A percentile compares a stretch with the other conserved stretches of the same genome.
These are phyloP conservation scores for Capsicum baccatum DNA, from an alignment of 257 asterid genomes.

Conservation along the genomic window DNA sequence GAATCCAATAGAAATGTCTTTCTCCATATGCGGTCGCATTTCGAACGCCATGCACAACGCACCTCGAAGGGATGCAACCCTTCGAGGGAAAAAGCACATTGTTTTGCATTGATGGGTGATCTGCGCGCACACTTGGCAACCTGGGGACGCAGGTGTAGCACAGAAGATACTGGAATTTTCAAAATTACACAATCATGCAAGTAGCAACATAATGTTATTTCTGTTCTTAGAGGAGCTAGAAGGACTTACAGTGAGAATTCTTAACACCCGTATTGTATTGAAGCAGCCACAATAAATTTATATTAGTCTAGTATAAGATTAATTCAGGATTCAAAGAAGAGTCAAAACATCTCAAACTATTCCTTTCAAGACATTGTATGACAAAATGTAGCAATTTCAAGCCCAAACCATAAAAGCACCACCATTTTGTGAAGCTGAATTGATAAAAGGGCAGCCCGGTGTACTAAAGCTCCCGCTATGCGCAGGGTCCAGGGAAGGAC, in stretches of 20 bases:
- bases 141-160: too few relatives aligned
- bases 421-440: not conserved
- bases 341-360: not conserved
- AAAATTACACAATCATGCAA: not conserved
- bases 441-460: not conserved
- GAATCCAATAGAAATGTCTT: too few relatives aligned
- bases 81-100: too few relatives aligned
- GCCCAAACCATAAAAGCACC: not conserved
- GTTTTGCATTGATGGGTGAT: too few relatives aligned
- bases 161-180: too few relatives aligned
- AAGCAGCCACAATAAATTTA: not conserved
- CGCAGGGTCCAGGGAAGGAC: too few relatives aligned
- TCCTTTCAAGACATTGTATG: not conserved
- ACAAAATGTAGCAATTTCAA: not conserved
- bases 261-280: not conserved
- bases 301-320: not conserved
- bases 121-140: too few relatives aligned
- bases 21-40: too few relatives aligned
- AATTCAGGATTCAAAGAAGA: not conserved
- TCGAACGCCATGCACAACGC: too few relatives aligned
- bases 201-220: not conserved
- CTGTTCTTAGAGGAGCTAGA: not conserved
- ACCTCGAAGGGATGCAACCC: too few relatives aligned
- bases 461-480: too few relatives aligned
- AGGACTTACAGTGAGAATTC: not conserved